A percentile compares a stretch with the other conserved stretches of the same genome.
These are phyloP conservation scores for Suillus tomentosus DNA, from an alignment of 768 basidiomycete species.

Conservation along the genomic window DNA sequence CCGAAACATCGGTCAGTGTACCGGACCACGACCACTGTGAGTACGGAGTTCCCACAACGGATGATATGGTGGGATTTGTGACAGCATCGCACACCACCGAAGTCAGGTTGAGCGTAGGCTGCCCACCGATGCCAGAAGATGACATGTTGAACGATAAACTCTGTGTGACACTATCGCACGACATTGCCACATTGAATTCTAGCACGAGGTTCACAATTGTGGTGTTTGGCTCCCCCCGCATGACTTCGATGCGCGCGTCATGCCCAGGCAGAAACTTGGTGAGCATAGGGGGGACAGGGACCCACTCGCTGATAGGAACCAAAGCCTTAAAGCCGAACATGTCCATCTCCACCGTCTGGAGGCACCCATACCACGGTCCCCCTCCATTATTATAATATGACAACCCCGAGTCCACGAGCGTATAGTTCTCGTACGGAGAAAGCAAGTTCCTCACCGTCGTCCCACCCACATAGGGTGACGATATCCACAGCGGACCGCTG, in stretches of 20 bases:
- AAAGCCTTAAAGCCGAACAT: constrained; percentile 82
- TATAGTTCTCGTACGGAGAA: no score
- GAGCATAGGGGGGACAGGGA: constrained; percentile 67
- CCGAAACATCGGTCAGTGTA: constrained; percentile 72
- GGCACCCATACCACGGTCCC: constrained; percentile 32
- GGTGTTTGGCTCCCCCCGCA: constrained; percentile 44
- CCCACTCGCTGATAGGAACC: constrained; percentile 71
- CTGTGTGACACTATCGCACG: constrained; percentile 66
- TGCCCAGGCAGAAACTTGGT: constrained; percentile 86
- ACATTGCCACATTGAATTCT: constrained; percentile 81
- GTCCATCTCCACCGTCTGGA: constrained; percentile 63
- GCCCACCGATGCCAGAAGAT: constrained; percentile 60
- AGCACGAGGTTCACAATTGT: constrained; percentile 64
- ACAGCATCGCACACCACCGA: constrained; percentile 50
- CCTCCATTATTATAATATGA: no score
- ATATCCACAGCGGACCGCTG: constrained; percentile 63
- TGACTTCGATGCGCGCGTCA: constrained; percentile 66
- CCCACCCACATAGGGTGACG: constrained; percentile 71
- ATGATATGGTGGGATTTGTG: constrained; percentile 47
- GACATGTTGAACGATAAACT: constrained; percentile 70
- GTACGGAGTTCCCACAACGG: constrained; percentile 52
- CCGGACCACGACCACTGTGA: constrained; percentile 76
- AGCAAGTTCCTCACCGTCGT: constrained; percentile 14
- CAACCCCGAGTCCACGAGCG: no score
- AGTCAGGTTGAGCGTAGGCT: constrained; percentile 52